phyloP scores from a whole-genome alignment of 176 grass and related monocot genomes.

The Musa beccarii region DNA sequence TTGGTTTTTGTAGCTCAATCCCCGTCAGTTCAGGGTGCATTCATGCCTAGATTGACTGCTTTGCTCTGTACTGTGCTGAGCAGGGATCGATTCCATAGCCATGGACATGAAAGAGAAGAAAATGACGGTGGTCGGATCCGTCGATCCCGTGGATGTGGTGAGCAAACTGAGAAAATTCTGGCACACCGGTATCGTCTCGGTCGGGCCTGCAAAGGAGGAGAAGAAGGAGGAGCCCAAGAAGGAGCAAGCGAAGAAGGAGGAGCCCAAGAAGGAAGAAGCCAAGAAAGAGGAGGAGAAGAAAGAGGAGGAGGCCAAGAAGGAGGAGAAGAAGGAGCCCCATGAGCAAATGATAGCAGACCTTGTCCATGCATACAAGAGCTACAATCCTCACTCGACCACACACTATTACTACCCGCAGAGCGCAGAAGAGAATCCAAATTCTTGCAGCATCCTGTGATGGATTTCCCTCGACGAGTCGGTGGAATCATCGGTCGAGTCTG shows the following conservation, averaged over 20 bases:
- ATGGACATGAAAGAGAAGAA: slow-evolving; percentile 62
- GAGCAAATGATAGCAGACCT: slow-evolving; percentile 42
- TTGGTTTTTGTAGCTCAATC: not conserved
- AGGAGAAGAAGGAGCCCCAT: slow-evolving; percentile 17
- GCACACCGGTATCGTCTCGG: slow-evolving; percentile 33
- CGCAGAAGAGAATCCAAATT: slow-evolving; percentile 83
- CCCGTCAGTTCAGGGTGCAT: not conserved
- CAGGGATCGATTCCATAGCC: slow-evolving; percentile 67
- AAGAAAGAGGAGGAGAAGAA: slow-evolving; percentile 26
- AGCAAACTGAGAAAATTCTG: slow-evolving; percentile 77
- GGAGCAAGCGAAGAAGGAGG: slow-evolving; percentile 6
- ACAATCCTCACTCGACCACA: slow-evolving; percentile 26
- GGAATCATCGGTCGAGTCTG: not conserved
- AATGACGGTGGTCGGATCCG: slow-evolving; percentile 66
- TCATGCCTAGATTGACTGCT: not conserved
- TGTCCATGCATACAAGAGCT: slow-evolving; percentile 38
- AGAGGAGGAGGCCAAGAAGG: slow-evolving; percentile 24
- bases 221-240: slow-evolving; percentile 21
- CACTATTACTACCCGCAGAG: slow-evolving; percentile 53
- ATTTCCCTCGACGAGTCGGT: not conserved
- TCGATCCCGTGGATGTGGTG: slow-evolving; percentile 63
- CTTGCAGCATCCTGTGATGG: slow-evolving; percentile 22
- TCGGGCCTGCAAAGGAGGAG: slow-evolving; percentile 65
- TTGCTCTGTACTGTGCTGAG: too few species aligned
- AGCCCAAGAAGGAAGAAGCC: slow-evolving; percentile 7